Evolutionary conservation across 768 basidiomycete genomes (phyloP).

Genomic region (Hygrophoropsis aurantiaca): DNA sequence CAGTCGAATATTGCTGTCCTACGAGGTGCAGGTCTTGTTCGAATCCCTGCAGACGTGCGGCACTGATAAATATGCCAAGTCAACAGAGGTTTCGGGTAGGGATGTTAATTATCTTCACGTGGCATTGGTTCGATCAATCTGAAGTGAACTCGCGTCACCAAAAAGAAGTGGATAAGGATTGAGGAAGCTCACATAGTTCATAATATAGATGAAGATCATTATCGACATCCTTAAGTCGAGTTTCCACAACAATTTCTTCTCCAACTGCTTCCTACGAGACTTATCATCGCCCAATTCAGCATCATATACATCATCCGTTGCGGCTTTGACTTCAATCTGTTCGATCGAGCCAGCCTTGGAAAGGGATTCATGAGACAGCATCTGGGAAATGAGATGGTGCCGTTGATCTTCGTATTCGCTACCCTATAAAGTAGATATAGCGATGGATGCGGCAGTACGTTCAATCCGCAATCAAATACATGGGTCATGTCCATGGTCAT

Average conservation of each 20-base stretch:
- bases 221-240: slow-evolving; percentile 8
- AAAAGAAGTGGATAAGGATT: background rate
- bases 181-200: slow-evolving; percentile 8
- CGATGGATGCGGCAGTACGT: background rate
- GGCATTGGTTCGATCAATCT: slow-evolving; percentile 9
- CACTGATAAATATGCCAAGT: background rate
- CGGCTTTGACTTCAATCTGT: background rate
- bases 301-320: background rate
- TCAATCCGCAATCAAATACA: too few relatives aligned
- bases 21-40: slow-evolving; percentile 20
- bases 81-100: background rate
- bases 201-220: slow-evolving; percentile 8
- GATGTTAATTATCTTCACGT: background rate
- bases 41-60: slow-evolving; percentile 23
- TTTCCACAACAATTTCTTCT: slow-evolving; percentile 6
- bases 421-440: background rate
- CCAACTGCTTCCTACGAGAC: background rate
- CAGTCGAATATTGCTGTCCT: slow-evolving; percentile 23
- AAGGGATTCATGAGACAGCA: background rate
- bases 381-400: background rate
- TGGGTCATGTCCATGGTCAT: too few relatives aligned
- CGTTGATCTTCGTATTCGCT: too few relatives aligned
- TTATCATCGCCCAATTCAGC: background rate
- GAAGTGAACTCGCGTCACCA: background rate
- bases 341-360: background rate